Conservation (phyloP, 345 rosid species). For the Bruguiera sexangula region DNA sequence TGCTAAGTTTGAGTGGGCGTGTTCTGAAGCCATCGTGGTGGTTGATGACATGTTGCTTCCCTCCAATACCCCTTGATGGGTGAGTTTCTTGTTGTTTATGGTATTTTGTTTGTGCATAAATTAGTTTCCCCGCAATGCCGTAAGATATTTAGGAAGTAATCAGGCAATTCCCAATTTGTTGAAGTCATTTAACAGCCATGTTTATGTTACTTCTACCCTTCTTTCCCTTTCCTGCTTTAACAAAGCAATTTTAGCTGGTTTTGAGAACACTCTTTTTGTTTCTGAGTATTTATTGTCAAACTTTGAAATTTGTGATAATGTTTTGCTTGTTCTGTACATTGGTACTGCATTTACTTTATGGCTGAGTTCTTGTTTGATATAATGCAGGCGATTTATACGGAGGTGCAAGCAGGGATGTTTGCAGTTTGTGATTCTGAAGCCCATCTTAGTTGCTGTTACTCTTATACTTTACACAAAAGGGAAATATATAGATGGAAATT, state of each 20-base stretch:
- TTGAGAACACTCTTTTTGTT: neutral
- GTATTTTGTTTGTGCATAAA: neutral
- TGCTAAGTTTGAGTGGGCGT: neutral
- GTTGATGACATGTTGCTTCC: slow-evolving; percentile 1
- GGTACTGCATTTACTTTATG: neutral
- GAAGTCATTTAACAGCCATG: neutral
- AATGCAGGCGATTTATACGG: slow-evolving; percentile 81
- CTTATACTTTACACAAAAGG: slow-evolving; percentile 88
- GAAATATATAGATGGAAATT: slow-evolving; percentile 91
- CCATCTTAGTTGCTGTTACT: slow-evolving; percentile 81
- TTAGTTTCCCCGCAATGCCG: neutral
- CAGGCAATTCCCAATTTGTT: neutral
- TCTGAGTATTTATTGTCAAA: neutral
- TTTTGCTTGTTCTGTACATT: neutral
- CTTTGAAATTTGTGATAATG: neutral
- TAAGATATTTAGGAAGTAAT: neutral
- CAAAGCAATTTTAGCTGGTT: neutral
- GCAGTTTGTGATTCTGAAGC: slow-evolving; percentile 96
- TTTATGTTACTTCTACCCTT: neutral
- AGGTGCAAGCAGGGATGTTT: slow-evolving; percentile 98
- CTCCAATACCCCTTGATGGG: neutral
- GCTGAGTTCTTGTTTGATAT: neutral
- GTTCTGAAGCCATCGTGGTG: neutral
- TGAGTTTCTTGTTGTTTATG: neutral
- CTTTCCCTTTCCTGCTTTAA: neutral